Percentiles rank a stretch among this genome's conserved stretches.
phyloP scores from a whole-genome alignment of 129 eudicot genomes.

The Deinandra increscens region DNA sequence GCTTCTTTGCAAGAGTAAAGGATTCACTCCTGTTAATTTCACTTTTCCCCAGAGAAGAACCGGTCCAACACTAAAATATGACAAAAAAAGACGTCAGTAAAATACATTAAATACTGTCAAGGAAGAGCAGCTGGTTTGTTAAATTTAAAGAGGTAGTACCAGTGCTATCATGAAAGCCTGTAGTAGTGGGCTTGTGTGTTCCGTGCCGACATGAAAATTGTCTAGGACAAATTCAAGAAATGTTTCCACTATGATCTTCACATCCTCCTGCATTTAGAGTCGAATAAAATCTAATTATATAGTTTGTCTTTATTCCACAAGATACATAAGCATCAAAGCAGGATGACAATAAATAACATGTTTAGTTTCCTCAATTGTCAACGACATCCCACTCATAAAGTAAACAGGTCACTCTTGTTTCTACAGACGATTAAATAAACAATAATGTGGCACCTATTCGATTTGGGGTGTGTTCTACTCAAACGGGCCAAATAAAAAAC shows the following conservation, averaged over 20 bases:
- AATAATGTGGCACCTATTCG: neutral
- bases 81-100: conserved; percentile 2
- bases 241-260: conserved; percentile 29
- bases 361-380: conserved; percentile 9
- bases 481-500: neutral
- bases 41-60: conserved; percentile 45
- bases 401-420: neutral
- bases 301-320: neutral
- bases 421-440: conserved; percentile 1
- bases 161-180: conserved; percentile 83
- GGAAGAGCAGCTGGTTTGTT: neutral
- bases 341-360: neutral
- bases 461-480: conserved; percentile 14
- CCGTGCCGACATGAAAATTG: conserved; percentile 44
- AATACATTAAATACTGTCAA: neutral
- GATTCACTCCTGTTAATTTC: conserved; percentile 56
- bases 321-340: conserved; percentile 8
- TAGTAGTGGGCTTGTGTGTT: conserved; percentile 47
- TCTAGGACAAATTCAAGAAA: conserved; percentile 58
- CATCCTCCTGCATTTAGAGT: conserved; percentile 57
- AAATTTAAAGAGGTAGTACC: conserved; percentile 49
- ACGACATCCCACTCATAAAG: conserved; percentile 9
- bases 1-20: conserved; percentile 52
- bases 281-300: conserved; percentile 6
- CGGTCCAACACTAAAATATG: conserved; percentile 74